Base-by-base conservation (phyloP, 306 rosid genomes). In the Dalbergia cochinchinensis region DNA sequence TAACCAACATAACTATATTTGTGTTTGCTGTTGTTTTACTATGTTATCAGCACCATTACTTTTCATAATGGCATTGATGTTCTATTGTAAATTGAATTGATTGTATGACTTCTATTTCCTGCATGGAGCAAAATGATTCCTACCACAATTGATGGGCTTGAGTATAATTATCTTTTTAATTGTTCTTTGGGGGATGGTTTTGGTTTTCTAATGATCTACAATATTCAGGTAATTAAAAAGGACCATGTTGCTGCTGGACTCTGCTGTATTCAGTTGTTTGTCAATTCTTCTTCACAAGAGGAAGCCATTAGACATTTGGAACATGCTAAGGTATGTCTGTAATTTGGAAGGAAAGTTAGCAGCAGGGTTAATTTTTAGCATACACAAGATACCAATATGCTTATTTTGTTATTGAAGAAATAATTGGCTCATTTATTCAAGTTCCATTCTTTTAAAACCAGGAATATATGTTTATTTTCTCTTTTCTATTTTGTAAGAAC, bases 191-290 rank as follows among this genome's bases (percentile, higher is more conserved):
- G 31, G 15, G 45, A 26, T 57, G 4, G 37, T 59, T 73, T 42
- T 54, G 16, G 57, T 65, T 69, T 76, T 78, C 45, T 65, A 50
- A 84, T 70, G 58, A 62, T 60, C 55, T 41, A 14, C 60, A 48
- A 61, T 62, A 44, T 79, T 71, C 88, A 94, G 99, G 99, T 94
- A 69, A 90, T 92, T 63, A 92, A 91, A 81, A 93, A 86, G 77
- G 99, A 95, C 83, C 97, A 92, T 66, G 93, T 95, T 69, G 98
- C 97, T 54, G 94, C 99, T 82, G 99, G 98, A 70, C 98, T 95
- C 57, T 95, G 99, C 86, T 91, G 99, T 87, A 92, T 95, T 83
- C 98, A 95, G 86, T 84, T 95, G 90, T 95, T 92, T 82, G 89
- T 92, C 84, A 95, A 95, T 80, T 92, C 98, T 83, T 78, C 83